Conservation (phyloP, 2,329 filamentous ascomycete genomes). For the Calonectria hawksworthii region DNA sequence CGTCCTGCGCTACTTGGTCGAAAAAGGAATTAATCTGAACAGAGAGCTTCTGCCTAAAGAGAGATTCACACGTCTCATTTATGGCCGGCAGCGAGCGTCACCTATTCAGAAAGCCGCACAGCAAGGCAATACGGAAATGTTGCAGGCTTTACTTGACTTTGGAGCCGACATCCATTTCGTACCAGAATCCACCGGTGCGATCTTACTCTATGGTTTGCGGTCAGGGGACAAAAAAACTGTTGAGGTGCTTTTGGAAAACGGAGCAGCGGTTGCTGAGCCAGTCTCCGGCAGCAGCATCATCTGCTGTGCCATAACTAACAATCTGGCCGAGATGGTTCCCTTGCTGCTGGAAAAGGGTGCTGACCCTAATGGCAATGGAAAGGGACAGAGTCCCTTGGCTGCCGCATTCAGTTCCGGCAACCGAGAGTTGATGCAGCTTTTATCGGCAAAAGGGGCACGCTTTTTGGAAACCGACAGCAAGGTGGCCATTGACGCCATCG, state of each 20-base stretch:
- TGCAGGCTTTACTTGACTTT: not conserved
- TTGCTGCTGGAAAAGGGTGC: not conserved
- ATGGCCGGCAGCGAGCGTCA: not conserved
- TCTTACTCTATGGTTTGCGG: not conserved
- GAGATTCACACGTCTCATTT: not conserved
- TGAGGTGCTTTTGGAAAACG: not conserved
- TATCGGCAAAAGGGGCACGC: not conserved
- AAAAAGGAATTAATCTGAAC: not conserved
- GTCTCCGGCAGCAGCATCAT: not conserved
- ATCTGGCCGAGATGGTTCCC: not conserved
- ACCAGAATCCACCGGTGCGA: not conserved
- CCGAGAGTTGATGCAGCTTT: not conserved
- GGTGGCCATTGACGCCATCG: not conserved
- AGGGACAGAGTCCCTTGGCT: not conserved
- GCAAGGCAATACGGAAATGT: not conserved
- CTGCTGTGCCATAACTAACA: not conserved
- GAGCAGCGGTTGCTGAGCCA: not conserved
- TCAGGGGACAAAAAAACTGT: not conserved
- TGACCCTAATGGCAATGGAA: not conserved
- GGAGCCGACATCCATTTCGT: not conserved
- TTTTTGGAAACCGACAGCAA: not conserved
- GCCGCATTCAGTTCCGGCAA: not conserved
- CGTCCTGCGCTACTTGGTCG: not conserved
- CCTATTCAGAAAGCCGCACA: not conserved
- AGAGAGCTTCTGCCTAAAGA: not conserved